A percentile compares a stretch with the other conserved stretches of the same genome.
phyloP scores from a whole-genome alignment of 768 basidiomycete species.

The Macrolepiota albuminosa region DNA sequence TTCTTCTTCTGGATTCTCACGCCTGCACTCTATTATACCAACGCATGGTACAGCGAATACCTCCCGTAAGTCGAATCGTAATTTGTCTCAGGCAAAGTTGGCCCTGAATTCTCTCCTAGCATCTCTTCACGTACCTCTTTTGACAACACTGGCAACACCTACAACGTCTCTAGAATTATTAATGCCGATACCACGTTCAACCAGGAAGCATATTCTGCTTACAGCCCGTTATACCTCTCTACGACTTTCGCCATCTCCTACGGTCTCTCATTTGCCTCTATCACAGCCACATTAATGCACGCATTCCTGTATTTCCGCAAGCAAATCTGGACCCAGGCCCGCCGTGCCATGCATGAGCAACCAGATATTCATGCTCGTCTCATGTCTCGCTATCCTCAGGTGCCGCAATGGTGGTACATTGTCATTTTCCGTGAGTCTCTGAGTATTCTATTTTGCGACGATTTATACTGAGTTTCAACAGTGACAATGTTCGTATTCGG shows the following conservation, averaged over 20 bases:
- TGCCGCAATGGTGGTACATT: slow-evolving; percentile 86
- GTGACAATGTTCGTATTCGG: slow-evolving; percentile 66
- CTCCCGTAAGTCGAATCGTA: slow-evolving; percentile 40
- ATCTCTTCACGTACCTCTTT: slow-evolving; percentile 65
- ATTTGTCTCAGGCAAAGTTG: not conserved
- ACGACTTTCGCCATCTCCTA: slow-evolving; percentile 77
- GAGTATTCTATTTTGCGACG: slow-evolving; percentile 4
- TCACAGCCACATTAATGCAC: slow-evolving; percentile 72
- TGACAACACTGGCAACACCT: slow-evolving; percentile 54
- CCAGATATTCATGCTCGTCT: slow-evolving; percentile 82
- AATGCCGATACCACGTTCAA: slow-evolving; percentile 52
- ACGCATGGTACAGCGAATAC: slow-evolving; percentile 53
- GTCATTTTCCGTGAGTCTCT: slow-evolving; percentile 50
- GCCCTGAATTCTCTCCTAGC: slow-evolving; percentile 15
- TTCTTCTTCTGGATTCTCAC: slow-evolving; percentile 70
- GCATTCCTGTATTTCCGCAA: slow-evolving; percentile 72
- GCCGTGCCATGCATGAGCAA: slow-evolving; percentile 70
- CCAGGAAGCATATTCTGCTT: slow-evolving; percentile 45
- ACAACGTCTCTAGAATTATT: slow-evolving; percentile 57
- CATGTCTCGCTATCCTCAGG: slow-evolving; percentile 69
- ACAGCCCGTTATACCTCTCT: slow-evolving; percentile 62
- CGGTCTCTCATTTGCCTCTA: slow-evolving; percentile 77
- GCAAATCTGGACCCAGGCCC: slow-evolving; percentile 69
- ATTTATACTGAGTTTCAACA: slow-evolving; percentile 14
- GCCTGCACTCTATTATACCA: slow-evolving; percentile 64